Percentiles rank a stretch among this genome's conserved stretches.
phyloP scores from a whole-genome alignment of 2,329 filamentous ascomycete species.

The Neurospora sp. region DNA sequence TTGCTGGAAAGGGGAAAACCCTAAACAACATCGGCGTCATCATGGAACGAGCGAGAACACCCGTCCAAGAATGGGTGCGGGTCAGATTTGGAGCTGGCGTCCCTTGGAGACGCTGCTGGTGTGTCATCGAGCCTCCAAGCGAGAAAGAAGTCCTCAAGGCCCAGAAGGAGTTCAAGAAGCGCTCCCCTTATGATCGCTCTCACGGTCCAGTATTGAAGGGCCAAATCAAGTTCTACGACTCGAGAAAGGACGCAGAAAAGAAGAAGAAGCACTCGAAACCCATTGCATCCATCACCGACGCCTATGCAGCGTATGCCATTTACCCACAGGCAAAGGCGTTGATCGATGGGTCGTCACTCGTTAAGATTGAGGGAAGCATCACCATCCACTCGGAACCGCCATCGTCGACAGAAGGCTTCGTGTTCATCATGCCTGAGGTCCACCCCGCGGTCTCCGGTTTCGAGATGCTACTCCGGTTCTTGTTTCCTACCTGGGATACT shows the following conservation, averaged over 20 bases:
- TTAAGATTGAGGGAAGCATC: conserved; percentile 89
- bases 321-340: conserved; percentile 91
- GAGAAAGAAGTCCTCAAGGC: conserved; percentile 84
- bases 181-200: conserved; percentile 71
- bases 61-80: conserved; percentile 85
- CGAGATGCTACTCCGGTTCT: conserved; percentile 85
- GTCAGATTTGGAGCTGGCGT: conserved; percentile 94
- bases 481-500: conserved; percentile 90
- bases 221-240: conserved; percentile 90
- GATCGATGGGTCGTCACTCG: conserved; percentile 85
- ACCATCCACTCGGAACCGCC: conserved; percentile 75
- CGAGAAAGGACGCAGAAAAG: conserved; percentile 63
- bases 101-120: conserved; percentile 95
- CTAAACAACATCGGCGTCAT: conserved; percentile 87
- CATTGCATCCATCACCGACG: conserved; percentile 84
- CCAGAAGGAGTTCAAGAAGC: conserved; percentile 74
- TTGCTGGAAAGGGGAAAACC: conserved; percentile 83
- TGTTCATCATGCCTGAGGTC: conserved; percentile 95
- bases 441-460: conserved; percentile 89
- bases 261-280: conserved; percentile 76
- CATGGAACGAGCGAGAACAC: conserved; percentile 69
- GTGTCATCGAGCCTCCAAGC: conserved; percentile 82
- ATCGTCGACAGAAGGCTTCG: conserved; percentile 78
- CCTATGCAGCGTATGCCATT: conserved; percentile 87
- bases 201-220: conserved; percentile 63